Evolutionary conservation across 2,329 filamentous ascomycete genomes (phyloP).

Genomic region (Lecanoromycetidae sp.): DNA sequence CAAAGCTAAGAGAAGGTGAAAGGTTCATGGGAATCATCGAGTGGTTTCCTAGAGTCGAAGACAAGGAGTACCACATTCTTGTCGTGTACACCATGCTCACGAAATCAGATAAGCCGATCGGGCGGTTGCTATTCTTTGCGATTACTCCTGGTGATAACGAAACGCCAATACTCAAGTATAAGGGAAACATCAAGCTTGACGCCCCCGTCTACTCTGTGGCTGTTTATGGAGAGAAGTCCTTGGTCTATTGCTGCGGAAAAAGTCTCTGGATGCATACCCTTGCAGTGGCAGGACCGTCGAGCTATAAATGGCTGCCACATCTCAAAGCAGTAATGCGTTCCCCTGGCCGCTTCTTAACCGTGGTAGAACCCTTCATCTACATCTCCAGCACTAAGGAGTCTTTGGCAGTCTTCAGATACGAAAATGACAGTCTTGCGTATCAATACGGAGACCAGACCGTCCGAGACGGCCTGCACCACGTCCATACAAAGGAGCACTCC

Average conservation of each 20-base stretch:
- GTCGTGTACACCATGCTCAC: conserved; percentile 13
- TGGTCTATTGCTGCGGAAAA: conserved; percentile 36
- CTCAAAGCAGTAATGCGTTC: conserved; percentile 35
- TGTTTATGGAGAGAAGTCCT: conserved; percentile 36
- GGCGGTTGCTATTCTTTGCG: conserved; percentile 41
- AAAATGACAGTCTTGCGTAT: conserved; percentile 25
- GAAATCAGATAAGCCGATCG: background rate
- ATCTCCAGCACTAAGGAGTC: conserved; percentile 45
- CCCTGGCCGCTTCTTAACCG: conserved; percentile 38
- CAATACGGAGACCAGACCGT: conserved; percentile 27
- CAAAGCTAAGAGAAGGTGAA: conserved; percentile 38
- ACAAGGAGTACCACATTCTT: conserved; percentile 40
- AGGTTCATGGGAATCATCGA: conserved; percentile 50
- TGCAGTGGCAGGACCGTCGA: conserved; percentile 25
- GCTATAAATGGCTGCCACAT: conserved; percentile 29
- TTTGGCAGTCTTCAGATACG: conserved; percentile 36
- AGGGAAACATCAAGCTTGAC: conserved; percentile 36
- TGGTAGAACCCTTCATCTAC: conserved; percentile 36
- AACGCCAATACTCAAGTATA: conserved; percentile 43
- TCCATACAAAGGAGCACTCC: conserved; percentile 31
- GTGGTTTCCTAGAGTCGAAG: conserved; percentile 49
- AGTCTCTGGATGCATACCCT: conserved; percentile 34
- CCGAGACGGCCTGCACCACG: conserved; percentile 26
- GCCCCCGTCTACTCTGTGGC: conserved; percentile 46
- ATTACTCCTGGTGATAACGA: conserved; percentile 47